Conservation (phyloP, 108 stramenopile genomes). For the Cyclostephanos tholiformis region DNA sequence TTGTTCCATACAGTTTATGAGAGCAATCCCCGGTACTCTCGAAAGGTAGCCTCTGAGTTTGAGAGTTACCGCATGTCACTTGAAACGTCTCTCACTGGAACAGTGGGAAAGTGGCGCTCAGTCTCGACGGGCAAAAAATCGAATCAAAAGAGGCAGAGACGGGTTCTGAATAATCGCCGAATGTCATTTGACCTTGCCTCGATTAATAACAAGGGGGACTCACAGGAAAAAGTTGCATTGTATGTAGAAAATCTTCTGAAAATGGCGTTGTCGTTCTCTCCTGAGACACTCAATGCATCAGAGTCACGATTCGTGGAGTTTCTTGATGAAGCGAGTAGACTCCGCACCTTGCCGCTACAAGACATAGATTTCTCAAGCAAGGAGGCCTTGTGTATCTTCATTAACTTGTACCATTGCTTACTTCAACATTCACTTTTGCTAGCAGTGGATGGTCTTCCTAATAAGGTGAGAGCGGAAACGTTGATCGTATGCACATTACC, state of each 20-base stretch:
- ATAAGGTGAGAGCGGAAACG: slow-evolving; percentile 50
- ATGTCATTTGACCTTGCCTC: slow-evolving; percentile 70
- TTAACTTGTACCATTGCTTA: slow-evolving; percentile 92
- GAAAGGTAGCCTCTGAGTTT: slow-evolving; percentile 57
- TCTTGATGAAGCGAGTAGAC: slow-evolving; percentile 80
- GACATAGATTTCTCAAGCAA: slow-evolving; percentile 69
- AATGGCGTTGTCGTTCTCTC: slow-evolving; percentile 69
- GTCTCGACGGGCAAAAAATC: slow-evolving; percentile 52
- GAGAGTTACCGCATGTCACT: slow-evolving; percentile 70
- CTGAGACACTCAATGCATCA: slow-evolving; percentile 62
- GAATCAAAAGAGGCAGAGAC: slow-evolving; percentile 58
- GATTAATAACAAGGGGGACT: slow-evolving; percentile 26
- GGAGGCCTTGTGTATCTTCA: slow-evolving; percentile 82
- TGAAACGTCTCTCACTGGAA: slow-evolving; percentile 64
- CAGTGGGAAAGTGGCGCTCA: slow-evolving; percentile 72
- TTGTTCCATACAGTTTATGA: slow-evolving; percentile 35
- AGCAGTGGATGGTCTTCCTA: slow-evolving; percentile 77
- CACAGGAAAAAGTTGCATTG: slow-evolving; percentile 11
- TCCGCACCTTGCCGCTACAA: slow-evolving; percentile 67
- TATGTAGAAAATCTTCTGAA: slow-evolving; percentile 67
- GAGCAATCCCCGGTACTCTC: slow-evolving; percentile 51
- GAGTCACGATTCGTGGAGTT: slow-evolving; percentile 80
- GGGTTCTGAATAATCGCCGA: slow-evolving; percentile 73
- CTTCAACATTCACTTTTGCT: slow-evolving; percentile 91
- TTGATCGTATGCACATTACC: slow-evolving; percentile 23